Evolutionary conservation across 2,329 filamentous ascomycete species (phyloP).

Genomic region (Colletotrichum tropicicola): DNA sequence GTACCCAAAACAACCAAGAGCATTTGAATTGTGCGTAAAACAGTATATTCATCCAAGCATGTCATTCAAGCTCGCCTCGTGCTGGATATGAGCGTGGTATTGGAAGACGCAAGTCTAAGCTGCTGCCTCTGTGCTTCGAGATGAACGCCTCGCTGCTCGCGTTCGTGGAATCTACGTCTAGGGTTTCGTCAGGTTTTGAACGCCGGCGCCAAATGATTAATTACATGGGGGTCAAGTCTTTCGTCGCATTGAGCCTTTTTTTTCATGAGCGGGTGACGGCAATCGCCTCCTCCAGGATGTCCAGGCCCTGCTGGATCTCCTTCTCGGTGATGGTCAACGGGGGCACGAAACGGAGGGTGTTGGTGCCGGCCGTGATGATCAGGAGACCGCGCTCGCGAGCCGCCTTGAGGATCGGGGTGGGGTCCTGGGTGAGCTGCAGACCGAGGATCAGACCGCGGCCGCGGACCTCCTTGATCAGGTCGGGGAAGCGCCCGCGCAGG

Average conservation of each 20-base stretch:
- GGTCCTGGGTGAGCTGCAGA: conserved; percentile 81
- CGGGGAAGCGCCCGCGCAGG: conserved; percentile 64
- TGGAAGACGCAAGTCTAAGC: background rate
- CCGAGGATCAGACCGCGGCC: conserved; percentile 89
- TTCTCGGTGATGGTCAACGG: conserved; percentile 81
- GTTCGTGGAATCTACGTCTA: conserved; percentile 21
- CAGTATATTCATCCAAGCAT: too few relatives aligned
- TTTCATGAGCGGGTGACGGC: conserved; percentile 46
- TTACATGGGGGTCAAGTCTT: conserved; percentile 7
- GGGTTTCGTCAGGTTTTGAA: conserved; percentile 12
- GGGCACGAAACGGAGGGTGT: conserved; percentile 92
- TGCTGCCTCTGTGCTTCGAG: background rate
- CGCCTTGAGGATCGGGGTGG: conserved; percentile 79
- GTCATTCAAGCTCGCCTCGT: too few relatives aligned
- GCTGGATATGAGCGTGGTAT: too few relatives aligned
- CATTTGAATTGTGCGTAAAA: too few relatives aligned
- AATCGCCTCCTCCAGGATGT: conserved; percentile 77
- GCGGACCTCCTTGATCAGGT: conserved; percentile 79
- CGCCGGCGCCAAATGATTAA: conserved; percentile 20
- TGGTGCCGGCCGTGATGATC: conserved; percentile 91
- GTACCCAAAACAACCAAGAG: too few relatives aligned
- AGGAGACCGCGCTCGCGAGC: conserved; percentile 88
- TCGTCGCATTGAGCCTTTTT: background rate
- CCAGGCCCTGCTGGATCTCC: conserved; percentile 82
- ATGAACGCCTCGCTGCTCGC: conserved; percentile 6